phyloP scores from a whole-genome alignment of 1,284 basidiomycete species.

The Chalciporus sp. region DNA sequence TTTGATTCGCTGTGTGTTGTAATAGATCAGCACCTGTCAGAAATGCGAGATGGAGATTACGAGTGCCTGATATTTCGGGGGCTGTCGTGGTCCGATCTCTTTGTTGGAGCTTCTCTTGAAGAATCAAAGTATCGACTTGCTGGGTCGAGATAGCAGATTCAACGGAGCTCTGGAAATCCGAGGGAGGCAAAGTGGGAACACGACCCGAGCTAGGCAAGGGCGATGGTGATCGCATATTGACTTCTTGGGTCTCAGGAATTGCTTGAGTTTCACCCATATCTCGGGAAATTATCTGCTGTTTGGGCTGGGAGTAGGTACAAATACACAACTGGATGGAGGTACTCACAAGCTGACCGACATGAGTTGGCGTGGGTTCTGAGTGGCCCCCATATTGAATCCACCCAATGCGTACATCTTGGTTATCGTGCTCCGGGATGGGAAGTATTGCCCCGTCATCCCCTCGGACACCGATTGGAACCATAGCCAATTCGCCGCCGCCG shows the following conservation, averaged over 20 bases:
- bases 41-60: slow-evolving; percentile 26
- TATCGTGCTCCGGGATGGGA: slow-evolving; percentile 34
- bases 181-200: slow-evolving; percentile 38
- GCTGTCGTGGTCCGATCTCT: slow-evolving; percentile 27
- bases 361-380: slow-evolving; percentile 54
- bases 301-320: slow-evolving; percentile 1
- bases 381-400: slow-evolving; percentile 52
- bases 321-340: neutral
- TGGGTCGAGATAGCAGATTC: slow-evolving; percentile 30
- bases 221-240: slow-evolving; percentile 30
- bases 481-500: slow-evolving; percentile 7
- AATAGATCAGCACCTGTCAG: neutral
- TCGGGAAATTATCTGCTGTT: slow-evolving; percentile 21
- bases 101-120: slow-evolving; percentile 42
- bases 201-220: slow-evolving; percentile 9
- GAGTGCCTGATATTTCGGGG: slow-evolving; percentile 49
- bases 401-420: slow-evolving; percentile 28
- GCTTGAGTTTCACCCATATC: slow-evolving; percentile 49
- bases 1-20: slow-evolving; percentile 52
- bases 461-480: slow-evolving; percentile 50
- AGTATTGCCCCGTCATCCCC: slow-evolving; percentile 48
- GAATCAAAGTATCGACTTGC: slow-evolving; percentile 43
- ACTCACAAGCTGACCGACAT: slow-evolving; percentile 59
- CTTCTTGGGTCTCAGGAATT: slow-evolving; percentile 35
- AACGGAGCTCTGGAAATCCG: slow-evolving; percentile 34